Evolutionary conservation across 139 green algal genomes (phyloP), one percentile per base, ranked within the genome.

Genomic region (Gonium pectorale): DNA sequence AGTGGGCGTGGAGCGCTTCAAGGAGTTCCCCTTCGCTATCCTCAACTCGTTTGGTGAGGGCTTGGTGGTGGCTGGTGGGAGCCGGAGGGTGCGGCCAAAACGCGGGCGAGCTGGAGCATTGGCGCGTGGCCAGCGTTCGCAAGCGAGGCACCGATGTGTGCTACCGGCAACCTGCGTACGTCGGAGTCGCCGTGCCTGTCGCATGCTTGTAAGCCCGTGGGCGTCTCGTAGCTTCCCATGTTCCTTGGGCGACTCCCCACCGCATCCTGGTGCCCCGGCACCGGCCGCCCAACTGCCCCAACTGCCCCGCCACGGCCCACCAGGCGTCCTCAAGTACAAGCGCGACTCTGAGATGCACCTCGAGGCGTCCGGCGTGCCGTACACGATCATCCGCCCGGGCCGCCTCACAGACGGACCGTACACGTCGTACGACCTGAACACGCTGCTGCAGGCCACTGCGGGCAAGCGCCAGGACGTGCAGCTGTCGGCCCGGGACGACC

Each of bases 351-450:
- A 99, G 89, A 11, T 92, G 80, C 81, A 88, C 51, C 85, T 98
- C 38, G 59, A 92, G 82, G 44, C 41, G 0, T 95, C 85, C 1
- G 97, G 96, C 31, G 66, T 99, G 67, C 91, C 96, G 13, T 99
- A 94, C 88, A 98, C 96, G 9, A 96, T 99, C 52, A 49, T 99
- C 52, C 90, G 97, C 13, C 96, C 97, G 26, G 88, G 89, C 33
- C 93, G 97, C 62, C 93, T 99, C 19, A 99, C 96, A 26, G 97
- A 99, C 88, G 97, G 96, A 0, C 97, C 97, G 31, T 99, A 99
- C 94, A 99, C 97, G 40, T 97, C 92, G 5, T 99, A 95, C 86
- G 97, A 99, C 90, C 86, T 99, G 38, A 99, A 99, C 91, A 99
- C 97, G 0, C 89, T 99, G 79, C 87, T 80, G 29, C 74, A 92